A percentile compares a stretch with the other conserved stretches of the same genome.
These are phyloP conservation scores for Vinca minor DNA, from an alignment of 257 asterid genomes.

Conservation along the genomic window DNA sequence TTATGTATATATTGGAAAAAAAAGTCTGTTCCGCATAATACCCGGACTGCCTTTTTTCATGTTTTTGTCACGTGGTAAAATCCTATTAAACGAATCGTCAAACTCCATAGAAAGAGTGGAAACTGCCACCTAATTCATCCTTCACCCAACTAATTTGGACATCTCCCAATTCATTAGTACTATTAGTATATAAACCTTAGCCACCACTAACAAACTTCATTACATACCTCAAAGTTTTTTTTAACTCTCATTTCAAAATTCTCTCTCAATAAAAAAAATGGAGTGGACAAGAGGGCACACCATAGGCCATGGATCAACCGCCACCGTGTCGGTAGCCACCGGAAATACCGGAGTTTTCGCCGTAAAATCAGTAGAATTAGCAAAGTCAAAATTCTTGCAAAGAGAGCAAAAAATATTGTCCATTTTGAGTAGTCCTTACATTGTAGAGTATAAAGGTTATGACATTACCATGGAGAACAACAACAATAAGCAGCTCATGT, in stretches of 20 bases:
- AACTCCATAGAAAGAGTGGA: constrained; percentile 9
- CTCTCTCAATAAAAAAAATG: constrained; percentile 25
- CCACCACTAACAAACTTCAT: constrained; percentile 14
- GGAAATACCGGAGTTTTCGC: constrained; percentile 35
- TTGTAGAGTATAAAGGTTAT: constrained; percentile 45
- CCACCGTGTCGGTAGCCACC: constrained; percentile 50
- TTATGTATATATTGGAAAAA: too few species aligned
- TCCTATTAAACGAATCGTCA: constrained; percentile 47
- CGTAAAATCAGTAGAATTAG: constrained; percentile 54
- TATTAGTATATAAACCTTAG: constrained; percentile 4
- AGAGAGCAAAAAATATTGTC: constrained; percentile 49
- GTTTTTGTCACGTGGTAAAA: constrained; percentile 47
- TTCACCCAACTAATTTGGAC: constrained; percentile 57
- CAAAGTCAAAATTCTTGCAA: constrained; percentile 30
- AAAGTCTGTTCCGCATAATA: too few species aligned
- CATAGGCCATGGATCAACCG: constrained; percentile 67
- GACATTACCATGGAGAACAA: constrained; percentile 36
- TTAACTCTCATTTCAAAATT: constrained; percentile 9
- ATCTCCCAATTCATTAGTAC: constrained; percentile 12
- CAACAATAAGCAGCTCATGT: constrained; percentile 16
- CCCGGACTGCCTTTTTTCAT: too few species aligned
- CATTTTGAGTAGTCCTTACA: constrained; percentile 21
- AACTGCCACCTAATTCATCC: constrained; percentile 18
- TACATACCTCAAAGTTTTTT: not conserved
- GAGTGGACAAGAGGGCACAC: constrained; percentile 63